Conservation (phyloP, 352 stramenopile species). For the Globisporangium mamillatum region DNA sequence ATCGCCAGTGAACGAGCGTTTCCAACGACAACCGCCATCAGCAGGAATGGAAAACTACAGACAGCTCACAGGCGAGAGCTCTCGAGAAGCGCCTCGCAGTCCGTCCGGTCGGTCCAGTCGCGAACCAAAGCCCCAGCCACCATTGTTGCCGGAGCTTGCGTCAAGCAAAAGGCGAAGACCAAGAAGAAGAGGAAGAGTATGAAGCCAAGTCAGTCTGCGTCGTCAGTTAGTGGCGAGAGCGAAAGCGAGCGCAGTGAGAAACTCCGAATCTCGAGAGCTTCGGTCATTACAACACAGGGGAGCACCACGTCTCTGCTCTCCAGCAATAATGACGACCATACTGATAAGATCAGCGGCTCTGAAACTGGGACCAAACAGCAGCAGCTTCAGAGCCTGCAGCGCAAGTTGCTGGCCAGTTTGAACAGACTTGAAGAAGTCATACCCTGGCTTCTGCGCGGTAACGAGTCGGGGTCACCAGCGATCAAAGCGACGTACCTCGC, state of each 20-base stretch:
- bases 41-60: background rate
- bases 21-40: background rate
- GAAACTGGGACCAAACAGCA: background rate
- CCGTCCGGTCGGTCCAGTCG: slow-evolving; percentile 7
- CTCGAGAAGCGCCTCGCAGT: background rate
- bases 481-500: slow-evolving; percentile 40
- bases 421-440: slow-evolving; percentile 19
- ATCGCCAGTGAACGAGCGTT: slow-evolving; percentile 24
- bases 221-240: background rate
- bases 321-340: background rate
- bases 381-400: slow-evolving; percentile 11
- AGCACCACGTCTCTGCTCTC: background rate
- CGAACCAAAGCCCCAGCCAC: background rate
- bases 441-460: slow-evolving; percentile 16
- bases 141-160: background rate
- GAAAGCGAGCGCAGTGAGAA: background rate
- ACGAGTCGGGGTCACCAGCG: slow-evolving; percentile 14
- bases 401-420: slow-evolving; percentile 12
- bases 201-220: background rate
- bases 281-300: background rate
- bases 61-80: background rate
- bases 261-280: background rate
- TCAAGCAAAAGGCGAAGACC: background rate
- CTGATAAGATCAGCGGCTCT: background rate
- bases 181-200: slow-evolving; percentile 1